phyloP scores from a whole-genome alignment of 352 stramenopile species.

The Globisporangium splendens region DNA sequence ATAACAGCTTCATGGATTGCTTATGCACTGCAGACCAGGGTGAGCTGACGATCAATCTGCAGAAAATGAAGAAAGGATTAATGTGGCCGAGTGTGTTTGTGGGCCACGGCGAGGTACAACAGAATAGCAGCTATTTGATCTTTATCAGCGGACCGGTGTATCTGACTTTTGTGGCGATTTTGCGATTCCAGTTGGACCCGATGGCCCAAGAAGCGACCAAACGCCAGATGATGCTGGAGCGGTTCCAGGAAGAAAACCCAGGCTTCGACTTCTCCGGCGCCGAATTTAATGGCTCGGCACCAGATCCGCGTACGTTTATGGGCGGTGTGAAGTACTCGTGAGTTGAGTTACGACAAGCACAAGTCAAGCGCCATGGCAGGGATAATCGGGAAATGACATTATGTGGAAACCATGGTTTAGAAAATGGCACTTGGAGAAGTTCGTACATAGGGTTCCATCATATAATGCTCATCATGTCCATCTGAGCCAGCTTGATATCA shows the following conservation, averaged over 20 bases:
- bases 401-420: too few species aligned
- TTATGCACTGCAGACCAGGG: slow-evolving; percentile 51
- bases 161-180: background rate
- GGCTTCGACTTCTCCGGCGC: slow-evolving; percentile 98
- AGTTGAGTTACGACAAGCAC: background rate
- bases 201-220: slow-evolving; percentile 91
- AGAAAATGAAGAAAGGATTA: slow-evolving; percentile 95
- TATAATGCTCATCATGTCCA: too few species aligned
- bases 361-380: too few species aligned
- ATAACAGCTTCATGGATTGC: too few species aligned
- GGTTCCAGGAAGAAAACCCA: slow-evolving; percentile 98
- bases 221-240: slow-evolving; percentile 96
- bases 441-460: too few species aligned
- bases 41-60: slow-evolving; percentile 90
- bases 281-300: slow-evolving; percentile 95
- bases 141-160: slow-evolving; percentile 2
- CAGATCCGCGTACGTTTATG: slow-evolving; percentile 97
- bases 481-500: too few species aligned
- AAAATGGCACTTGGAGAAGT: too few species aligned
- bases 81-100: slow-evolving; percentile 92
- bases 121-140: background rate
- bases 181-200: slow-evolving; percentile 70
- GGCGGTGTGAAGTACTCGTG: slow-evolving; percentile 90
- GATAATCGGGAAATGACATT: too few species aligned
- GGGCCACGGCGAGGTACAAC: slow-evolving; percentile 70